Base-by-base conservation (phyloP, 768 basidiomycete species). In the Mycena polygramma region DNA sequence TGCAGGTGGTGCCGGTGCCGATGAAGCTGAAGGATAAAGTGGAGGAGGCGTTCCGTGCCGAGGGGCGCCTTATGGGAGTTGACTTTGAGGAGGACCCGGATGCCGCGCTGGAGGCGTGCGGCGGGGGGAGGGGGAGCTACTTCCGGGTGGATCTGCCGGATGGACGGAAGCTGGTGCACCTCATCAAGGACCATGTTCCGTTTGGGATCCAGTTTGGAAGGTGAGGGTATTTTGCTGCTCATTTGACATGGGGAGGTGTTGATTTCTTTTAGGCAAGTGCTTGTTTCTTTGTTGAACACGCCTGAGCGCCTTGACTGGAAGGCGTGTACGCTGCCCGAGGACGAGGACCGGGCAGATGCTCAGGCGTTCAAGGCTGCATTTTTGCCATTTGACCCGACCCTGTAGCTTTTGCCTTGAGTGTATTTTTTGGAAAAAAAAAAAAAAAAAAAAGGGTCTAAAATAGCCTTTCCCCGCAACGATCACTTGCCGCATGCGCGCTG, bases 181-280 rank as follows among this genome's bases (percentile, higher is more conserved):
- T 96, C 72, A 89, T 98, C 75, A 91, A 91, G 76, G 89, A 91
- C 39, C 86, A 91, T 22, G 84, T 89, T 58, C 91, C 92, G 41
- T 99, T 99, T 77, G 91, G 91, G 72, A 84, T 99, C 53, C 96
- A 98, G 78, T 99, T 99, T 80, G 97, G 96, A 70, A 89, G 97
- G 97, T 97, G 77, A 77, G 90, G 48, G 66, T 48, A 10, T 43
- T 53, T 49, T 66, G 5, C 48, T 35, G 57, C 26, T 20, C n/a
- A 57, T 43, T 20, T 19, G 10, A 13, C 55, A 4, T 26, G 39
- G 7, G 7, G 39, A 10, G 41, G 51, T 54, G 54, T 30, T 72
- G 46, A 70, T 55, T 26, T 41, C n/a, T 2, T 41, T 19, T 20
- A 98, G 97, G 80, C 90, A 93, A 79, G 95, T 94, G 19, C 77